Evolutionary conservation across 1,284 basidiomycete genomes (phyloP).

Genomic region (Microbotryum saponariae): DNA sequence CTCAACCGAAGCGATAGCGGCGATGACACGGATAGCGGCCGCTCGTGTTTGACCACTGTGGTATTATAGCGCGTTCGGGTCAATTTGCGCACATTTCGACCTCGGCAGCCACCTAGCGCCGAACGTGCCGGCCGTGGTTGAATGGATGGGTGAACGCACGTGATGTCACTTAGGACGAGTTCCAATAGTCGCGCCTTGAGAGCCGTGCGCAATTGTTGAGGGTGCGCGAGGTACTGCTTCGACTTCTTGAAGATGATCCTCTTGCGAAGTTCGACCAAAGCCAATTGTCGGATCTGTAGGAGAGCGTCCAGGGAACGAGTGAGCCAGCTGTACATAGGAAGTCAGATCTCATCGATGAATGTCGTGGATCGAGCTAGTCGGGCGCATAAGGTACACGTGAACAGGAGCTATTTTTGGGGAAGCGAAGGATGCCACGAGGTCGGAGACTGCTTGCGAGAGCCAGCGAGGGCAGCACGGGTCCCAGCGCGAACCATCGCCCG

Average conservation of each 20-base stretch:
- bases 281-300: constrained; percentile 77
- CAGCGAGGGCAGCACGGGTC: too few relatives aligned
- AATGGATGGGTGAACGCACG: constrained; percentile 49
- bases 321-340: neutral
- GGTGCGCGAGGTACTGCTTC: constrained; percentile 71
- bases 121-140: neutral
- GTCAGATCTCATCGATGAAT: neutral
- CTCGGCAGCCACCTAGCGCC: neutral
- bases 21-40: constrained; percentile 82
- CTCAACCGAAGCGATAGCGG: constrained; percentile 86
- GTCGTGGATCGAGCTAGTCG: too few relatives aligned
- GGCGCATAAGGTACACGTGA: too few relatives aligned
- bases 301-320: neutral
- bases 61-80: neutral
- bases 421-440: too few relatives aligned
- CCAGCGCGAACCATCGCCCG: too few relatives aligned
- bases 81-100: neutral
- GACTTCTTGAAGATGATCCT: constrained; percentile 73
- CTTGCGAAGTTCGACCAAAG: constrained; percentile 96
- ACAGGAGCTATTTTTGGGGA: too few relatives aligned
- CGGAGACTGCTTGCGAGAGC: too few relatives aligned
- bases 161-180: constrained; percentile 67
- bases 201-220: constrained; percentile 58
- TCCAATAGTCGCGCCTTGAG: constrained; percentile 82
- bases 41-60: constrained; percentile 67